Evolutionary conservation across 345 rosid genomes (phyloP), one percentile per base, ranked within the genome.

Genomic region (Schrenkiella parvula): DNA sequence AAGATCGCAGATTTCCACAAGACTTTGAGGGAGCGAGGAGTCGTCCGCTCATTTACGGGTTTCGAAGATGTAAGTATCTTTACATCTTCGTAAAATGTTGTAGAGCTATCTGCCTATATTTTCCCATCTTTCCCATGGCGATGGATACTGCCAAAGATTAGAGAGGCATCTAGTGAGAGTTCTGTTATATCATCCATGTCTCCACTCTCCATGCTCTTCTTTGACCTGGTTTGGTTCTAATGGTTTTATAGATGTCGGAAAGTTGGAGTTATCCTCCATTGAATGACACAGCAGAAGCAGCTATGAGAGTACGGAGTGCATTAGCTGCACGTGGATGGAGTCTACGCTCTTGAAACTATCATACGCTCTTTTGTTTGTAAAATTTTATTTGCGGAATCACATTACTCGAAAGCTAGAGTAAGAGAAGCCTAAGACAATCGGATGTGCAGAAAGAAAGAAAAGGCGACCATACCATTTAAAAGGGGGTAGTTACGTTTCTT

Each of bases 261-360:
- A 88, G 84, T 76, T 91, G 97, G 97, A 89, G 98, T 81, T 91
- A 95, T 78, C 98, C 99, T 46, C 99, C 97, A 34, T 81, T 91
- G 38, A 88, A 84, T 68, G 99, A 95, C 80, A 85, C 91, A 0
- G 87, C 93, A 64, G 98, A 91, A 73, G 99, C 93, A 61, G 99
- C 98, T 38, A 74, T 44, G 42, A 88, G 82, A 65, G 85, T 91
- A 63, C 87, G 77, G 37, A 79, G 74, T 72, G 89, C 86, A 19
- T 84, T 91, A 29, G 90, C 93, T n/a, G 82, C 85, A 53, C 90
- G 92, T 25, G 98, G 95, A 67, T 84, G 97, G 89, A 91, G 86
- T 63, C 10, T 92, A 39, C 84, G 89, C 21, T 79, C 93, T 37
- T 95, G 73, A 77, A 77, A 38, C 22, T 41, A 14, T 1, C 28